Base-by-base conservation (phyloP, 2,329 filamentous ascomycete species). In the Zopfia rhizophila region DNA sequence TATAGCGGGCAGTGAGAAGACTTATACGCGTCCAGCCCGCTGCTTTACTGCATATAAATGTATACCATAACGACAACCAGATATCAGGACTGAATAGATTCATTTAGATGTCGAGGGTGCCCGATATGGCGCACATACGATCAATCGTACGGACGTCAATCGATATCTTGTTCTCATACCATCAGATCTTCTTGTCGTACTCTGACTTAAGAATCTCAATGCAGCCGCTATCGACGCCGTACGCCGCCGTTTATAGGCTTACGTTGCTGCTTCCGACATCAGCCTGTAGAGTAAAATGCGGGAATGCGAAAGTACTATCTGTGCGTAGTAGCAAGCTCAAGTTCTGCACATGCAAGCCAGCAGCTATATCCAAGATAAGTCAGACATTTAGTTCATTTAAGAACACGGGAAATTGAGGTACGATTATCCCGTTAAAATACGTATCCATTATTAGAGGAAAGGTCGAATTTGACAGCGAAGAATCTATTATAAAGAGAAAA, bases 401-500 rank as follows among this genome's bases (percentile, higher is more conserved):
- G 24, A 38, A 38, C 7, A 4, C 12, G n/a, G 22, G 39, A 23
- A 3, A 23, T 18, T 24, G 29, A 8, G 30, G 16, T 17, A 24
- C 22, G 12, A 38, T 3, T 2, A 21, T 35, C 12, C 8, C 30
- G 17, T 36, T 43, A 22, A 24, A 35, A 35, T 35, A 33, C 4
- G 39, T 43, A 10, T 43, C 39, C n/a, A 35, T 16, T 1, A 30
- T 18, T 7, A 43, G 14, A 17, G 18, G 3, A 12, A 35, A 35
- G 4, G 32, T 45, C 19, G 42, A 38, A 18, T 45, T 31, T 25
- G 19, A 24, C 11, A 38, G 25, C 23, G 42, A 14, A n/a, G 33
- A 16, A 23, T 45, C 42, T 27, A 45, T 47, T 3, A n/a, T 41
- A 17, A 47, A 47, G 24, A 47, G 38, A 19, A 42, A 47, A 6